Evolutionary conservation across 148 eudicot species (phyloP).

Genomic region (Dianthus caryophyllus): DNA sequence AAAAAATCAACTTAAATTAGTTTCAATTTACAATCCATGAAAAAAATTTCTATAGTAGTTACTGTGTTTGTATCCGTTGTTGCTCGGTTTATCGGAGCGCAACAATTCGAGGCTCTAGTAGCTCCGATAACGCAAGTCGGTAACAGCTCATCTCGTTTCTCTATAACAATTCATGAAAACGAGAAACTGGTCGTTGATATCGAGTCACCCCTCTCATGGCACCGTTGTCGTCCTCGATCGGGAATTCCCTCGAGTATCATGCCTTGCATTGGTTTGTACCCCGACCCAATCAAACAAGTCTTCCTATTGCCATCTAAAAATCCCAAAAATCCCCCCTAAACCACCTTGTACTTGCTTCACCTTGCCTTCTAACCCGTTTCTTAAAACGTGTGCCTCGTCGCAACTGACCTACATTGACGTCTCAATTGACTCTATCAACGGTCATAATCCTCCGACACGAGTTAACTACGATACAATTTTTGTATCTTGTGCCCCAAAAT

Average conservation of each 20-base stretch:
- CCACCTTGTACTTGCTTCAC: constrained; percentile 24
- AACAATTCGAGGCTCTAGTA: constrained; percentile 16
- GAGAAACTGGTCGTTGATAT: constrained; percentile 33
- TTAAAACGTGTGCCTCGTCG: constrained; percentile 24
- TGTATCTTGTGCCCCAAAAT: constrained; percentile 32
- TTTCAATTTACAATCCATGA: not conserved
- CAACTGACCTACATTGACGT: constrained; percentile 23
- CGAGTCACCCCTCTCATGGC: constrained; percentile 33
- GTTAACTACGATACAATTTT: constrained; percentile 7
- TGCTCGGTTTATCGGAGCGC: constrained; percentile 3
- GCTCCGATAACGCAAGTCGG: constrained; percentile 11
- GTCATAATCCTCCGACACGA: constrained; percentile 19
- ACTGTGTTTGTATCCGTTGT: not conserved
- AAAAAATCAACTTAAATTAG: too few species aligned
- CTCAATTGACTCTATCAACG: constrained; percentile 23
- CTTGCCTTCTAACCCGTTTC: constrained; percentile 26
- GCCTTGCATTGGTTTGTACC: constrained; percentile 16
- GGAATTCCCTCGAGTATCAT: not conserved
- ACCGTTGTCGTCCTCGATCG: not conserved
- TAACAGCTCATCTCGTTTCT: not conserved
- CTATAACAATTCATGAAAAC: constrained; percentile 8
- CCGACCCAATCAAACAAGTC: constrained; percentile 19
- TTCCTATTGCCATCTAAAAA: constrained; percentile 14
- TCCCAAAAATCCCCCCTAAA: not conserved
- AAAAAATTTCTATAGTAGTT: not conserved